Conservation (phyloP, 2,329 filamentous ascomycete genomes). For the Colletotrichum sp. region DNA sequence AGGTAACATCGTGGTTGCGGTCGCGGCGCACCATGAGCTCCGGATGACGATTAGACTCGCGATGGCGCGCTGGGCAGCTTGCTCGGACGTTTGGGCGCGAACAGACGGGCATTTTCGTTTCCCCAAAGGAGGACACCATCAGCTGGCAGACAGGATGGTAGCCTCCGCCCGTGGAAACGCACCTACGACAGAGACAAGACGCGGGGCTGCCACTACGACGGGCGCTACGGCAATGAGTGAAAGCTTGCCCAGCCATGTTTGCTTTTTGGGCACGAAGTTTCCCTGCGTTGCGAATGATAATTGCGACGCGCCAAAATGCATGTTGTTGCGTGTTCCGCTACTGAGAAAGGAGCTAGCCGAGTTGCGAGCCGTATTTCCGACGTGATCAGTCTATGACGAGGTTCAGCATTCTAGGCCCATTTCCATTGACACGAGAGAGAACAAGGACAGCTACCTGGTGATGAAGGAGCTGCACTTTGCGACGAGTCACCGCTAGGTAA, state of each 20-base stretch:
- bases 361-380: background rate
- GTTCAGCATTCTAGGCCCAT: background rate
- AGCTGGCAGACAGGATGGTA: background rate
- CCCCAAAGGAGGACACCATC: background rate
- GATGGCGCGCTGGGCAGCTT: background rate
- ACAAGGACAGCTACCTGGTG: background rate
- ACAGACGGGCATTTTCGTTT: background rate
- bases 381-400: slow-evolving; percentile 1
- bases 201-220: background rate
- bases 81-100: background rate
- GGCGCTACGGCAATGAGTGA: background rate
- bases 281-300: background rate
- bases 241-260: background rate
- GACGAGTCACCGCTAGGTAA: background rate
- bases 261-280: background rate
- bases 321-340: background rate
- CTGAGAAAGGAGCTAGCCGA: background rate
- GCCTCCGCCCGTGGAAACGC: background rate
- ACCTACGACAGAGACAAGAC: background rate
- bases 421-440: background rate
- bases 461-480: background rate
- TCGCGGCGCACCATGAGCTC: background rate
- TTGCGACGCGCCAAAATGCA: background rate
- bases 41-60: slow-evolving; percentile 18
- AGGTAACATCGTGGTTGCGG: background rate